Base-by-base conservation (phyloP, 1,284 basidiomycete species). In the Bondarzewia mesenterica region DNA sequence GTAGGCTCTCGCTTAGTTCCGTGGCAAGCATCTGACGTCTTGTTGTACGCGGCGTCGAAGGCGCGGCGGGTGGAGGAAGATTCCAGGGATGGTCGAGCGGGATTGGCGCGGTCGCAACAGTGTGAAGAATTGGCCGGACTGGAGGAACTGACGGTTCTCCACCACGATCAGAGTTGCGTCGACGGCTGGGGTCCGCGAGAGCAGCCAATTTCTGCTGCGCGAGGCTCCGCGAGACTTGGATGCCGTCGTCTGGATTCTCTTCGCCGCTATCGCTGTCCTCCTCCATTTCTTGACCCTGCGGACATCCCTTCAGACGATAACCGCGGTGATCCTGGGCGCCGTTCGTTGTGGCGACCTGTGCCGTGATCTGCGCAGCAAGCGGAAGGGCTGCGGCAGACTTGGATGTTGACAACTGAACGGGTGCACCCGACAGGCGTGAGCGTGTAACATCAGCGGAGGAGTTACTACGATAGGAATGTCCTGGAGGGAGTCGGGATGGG, bases 1-100 rank as follows among this genome's bases (percentile, higher is more conserved):
- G 73, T 51, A 95, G 66, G 52, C 83, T 87, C 67, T 94, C 92
- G 42, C 87, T 87, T 60, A 95, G 71, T 66, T 95, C 92, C 20
- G 83, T 85, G 50, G 81, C 74, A 44, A 94, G 72, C 89, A 94
- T 93, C 58, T 81, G 77, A 43, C 87, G 74, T 4, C 91, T 76
- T 15, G 89, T 93, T 32, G 92, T 91, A 25, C 86, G 78, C 1
- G 92, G 92, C 1, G 90, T 89, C 56, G 85, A 85, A 0, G 90
- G 86, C 23, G 77, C 70, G 16, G 83, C 75, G 1, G 83, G 74
- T 1, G 72, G 68, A 0, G 86, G 85, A 22, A 89, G 72, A 56
- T 85, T 86, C 64, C 87, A 89, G 4, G 85, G 85, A 59, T 85
- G 82, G 4, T 71, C 71, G 2, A 86, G 64, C 1, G 81, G 76